Percentiles rank a stretch among this genome's conserved stretches.
These are phyloP conservation scores for Leonotis leonurus DNA, from an alignment of 257 asterid species.

Conservation along the genomic window DNA sequence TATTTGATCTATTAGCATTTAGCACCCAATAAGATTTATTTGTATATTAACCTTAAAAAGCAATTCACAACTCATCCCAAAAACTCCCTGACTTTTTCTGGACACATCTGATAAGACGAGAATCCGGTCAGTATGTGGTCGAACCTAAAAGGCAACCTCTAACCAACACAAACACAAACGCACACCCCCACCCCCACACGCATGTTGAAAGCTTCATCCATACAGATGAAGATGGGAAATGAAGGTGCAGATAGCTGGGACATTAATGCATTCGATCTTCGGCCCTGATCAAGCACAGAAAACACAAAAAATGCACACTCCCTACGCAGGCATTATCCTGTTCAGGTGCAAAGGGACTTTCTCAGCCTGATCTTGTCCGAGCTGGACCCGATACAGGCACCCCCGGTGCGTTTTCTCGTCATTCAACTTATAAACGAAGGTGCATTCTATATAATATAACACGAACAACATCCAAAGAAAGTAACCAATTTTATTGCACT, in stretches of 20 bases:
- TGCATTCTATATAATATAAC: no score
- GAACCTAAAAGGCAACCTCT: background rate
- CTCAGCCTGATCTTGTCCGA: conserved; percentile 68
- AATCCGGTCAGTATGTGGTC: background rate
- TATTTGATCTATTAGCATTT: no score
- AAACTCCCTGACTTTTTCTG: no score
- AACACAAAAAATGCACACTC: conserved; percentile 68
- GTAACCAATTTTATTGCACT: conserved; percentile 4
- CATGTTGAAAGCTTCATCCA: background rate
- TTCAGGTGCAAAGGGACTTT: conserved; percentile 98
- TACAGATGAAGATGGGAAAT: conserved; percentile 6
- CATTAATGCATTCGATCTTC: conserved; percentile 18
- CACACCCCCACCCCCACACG: background rate
- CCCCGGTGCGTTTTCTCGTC: conserved; percentile 88
- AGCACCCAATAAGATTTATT: no score
- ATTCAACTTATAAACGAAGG: conserved; percentile 31
- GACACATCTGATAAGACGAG: no score
- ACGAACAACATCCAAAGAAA: conserved; percentile 7
- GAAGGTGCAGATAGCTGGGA: conserved; percentile 11
- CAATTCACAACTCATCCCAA: no score
- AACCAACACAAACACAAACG: background rate
- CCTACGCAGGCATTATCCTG: conserved; percentile 99
- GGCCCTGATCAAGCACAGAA: conserved; percentile 54
- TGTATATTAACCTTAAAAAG: no score
- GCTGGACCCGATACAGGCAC: conserved; percentile 64